Evolutionary conservation across 208 protist species (phyloP).

Genomic region (Blechomonas ayalai): DNA sequence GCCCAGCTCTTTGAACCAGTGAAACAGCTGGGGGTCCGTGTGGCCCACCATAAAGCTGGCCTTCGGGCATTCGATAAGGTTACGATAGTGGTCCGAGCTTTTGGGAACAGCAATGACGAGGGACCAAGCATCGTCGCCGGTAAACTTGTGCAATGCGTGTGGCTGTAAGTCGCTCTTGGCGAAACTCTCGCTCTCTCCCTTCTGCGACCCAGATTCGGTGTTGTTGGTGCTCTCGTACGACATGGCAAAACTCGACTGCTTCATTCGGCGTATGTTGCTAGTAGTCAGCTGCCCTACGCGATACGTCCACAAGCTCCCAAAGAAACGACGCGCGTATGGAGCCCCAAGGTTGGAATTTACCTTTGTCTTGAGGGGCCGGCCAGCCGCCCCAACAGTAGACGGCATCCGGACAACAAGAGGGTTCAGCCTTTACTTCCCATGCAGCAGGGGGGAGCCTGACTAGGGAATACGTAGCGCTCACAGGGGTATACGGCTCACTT

Average conservation of each 20-base stretch:
- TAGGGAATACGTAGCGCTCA: no score
- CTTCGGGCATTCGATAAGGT: conserved; percentile 50
- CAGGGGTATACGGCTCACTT: no score
- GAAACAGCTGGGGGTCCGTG: conserved; percentile 85
- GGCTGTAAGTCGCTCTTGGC: conserved; percentile 81
- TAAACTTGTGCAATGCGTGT: conserved; percentile 71
- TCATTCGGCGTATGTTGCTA: conserved; percentile 55
- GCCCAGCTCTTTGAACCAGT: conserved; percentile 87
- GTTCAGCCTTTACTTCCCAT: no score
- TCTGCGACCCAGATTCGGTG: not conserved
- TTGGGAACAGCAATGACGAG: conserved; percentile 66
- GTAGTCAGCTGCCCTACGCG: conserved; percentile 79
- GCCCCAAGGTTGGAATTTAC: conserved; percentile 63
- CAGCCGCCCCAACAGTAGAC: conserved; percentile 35
- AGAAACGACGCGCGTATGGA: conserved; percentile 55
- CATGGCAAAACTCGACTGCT: conserved; percentile 40
- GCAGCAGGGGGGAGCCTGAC: no score
- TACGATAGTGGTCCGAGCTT: conserved; percentile 69
- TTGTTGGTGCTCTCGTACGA: conserved; percentile 19
- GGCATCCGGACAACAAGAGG: no score
- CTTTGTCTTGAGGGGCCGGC: conserved; percentile 61
- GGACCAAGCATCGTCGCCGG: conserved; percentile 54
- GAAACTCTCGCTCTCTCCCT: conserved; percentile 17
- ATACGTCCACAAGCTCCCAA: conserved; percentile 74
- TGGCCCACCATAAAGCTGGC: conserved; percentile 78